Evolutionary conservation across 768 basidiomycete genomes (phyloP), one percentile per base, ranked within the genome.

Genomic region (Artomyces pyxidatus): DNA sequence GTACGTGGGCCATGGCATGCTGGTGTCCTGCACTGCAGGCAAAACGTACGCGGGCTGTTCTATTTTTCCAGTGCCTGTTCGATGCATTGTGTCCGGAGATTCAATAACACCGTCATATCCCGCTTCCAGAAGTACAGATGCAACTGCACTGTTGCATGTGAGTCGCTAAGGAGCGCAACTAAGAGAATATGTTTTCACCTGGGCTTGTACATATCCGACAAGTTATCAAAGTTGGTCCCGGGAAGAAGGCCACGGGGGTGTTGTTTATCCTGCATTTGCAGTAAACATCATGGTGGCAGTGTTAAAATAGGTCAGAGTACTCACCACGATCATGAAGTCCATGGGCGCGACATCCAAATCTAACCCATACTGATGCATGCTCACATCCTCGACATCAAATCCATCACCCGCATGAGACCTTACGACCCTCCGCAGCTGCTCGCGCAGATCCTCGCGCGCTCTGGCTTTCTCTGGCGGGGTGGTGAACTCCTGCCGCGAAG

Each of bases 81-180:
- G 54, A 22, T 45, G 46, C 14, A 21, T 38, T 23, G 26, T 42
- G 19, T 48, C 54, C 14, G 47, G 1, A 19, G 51, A 53, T 41
- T 53, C 46, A 14, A 53, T 43, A n/a, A 53, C n/a, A 30, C 54
- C 54, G 12, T 55, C 54, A 26, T 53, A 49, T 2, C 54, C 54
- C 19, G 29, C 16, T 6, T 48, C 52, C 23, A 46, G 46, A 37
- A 55, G 37, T 19, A 39, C 35, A 3, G 47, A 29, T 12, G 54
- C 54, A 12, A 55, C n/a, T 21, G 47, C 37, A 17, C 54, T 55
- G 42, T 40, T 22, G 7, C 16, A 37, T 1, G 38, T n/a, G n/a
- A n/a, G n/a, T n/a, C n/a, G n/a, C n/a, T n/a, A n/a, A n/a, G n/a
- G n/a, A n/a, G n/a, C n/a, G n/a, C n/a, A n/a, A n/a, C n/a, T n/a